phyloP scores from a whole-genome alignment of 1,284 basidiomycete species.

The Golubevia sp. region DNA sequence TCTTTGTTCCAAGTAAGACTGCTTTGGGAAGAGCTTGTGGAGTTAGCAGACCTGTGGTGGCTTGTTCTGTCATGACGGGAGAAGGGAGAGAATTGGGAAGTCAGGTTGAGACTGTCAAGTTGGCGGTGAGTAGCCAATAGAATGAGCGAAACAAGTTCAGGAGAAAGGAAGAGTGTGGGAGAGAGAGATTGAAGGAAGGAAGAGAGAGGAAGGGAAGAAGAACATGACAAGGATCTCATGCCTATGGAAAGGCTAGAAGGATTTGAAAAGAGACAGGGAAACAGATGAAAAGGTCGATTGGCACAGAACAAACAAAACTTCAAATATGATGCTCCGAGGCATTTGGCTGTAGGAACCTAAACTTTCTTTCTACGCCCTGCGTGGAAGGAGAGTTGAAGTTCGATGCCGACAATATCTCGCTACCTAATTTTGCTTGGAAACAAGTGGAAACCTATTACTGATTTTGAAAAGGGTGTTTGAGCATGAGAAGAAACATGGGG shows the following conservation, averaged over 20 bases:
- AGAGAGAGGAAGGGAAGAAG: too few species aligned
- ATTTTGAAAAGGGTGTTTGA: too few species aligned
- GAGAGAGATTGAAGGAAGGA: too few species aligned
- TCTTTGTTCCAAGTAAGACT: conserved; percentile 92
- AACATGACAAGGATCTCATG: too few species aligned
- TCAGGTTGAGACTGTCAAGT: conserved; percentile 87
- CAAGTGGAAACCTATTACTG: too few species aligned
- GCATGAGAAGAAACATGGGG: too few species aligned
- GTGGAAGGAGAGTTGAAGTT: conserved; percentile 15
- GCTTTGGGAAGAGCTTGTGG: conserved; percentile 95
- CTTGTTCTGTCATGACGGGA: conserved; percentile 92
- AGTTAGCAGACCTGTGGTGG: conserved; percentile 92
- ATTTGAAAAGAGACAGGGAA: too few species aligned
- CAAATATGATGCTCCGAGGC: conserved; percentile 62
- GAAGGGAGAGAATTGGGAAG: conserved; percentile 89
- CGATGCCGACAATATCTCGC: conserved; percentile 62
- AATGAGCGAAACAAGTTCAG: too few species aligned
- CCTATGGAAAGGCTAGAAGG: too few species aligned
- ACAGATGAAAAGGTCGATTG: too few species aligned
- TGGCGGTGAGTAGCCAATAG: conserved; percentile 56
- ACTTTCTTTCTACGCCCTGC: conserved; percentile 9
- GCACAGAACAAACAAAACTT: too few species aligned
- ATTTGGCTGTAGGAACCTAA: conserved; percentile 60
- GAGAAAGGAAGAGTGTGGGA: too few species aligned
- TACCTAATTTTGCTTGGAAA: conserved; percentile 61